Evolutionary conservation across 2,329 filamentous ascomycete genomes (phyloP), one percentile per base, ranked within the genome.

Genomic region (Claviceps capensis): DNA sequence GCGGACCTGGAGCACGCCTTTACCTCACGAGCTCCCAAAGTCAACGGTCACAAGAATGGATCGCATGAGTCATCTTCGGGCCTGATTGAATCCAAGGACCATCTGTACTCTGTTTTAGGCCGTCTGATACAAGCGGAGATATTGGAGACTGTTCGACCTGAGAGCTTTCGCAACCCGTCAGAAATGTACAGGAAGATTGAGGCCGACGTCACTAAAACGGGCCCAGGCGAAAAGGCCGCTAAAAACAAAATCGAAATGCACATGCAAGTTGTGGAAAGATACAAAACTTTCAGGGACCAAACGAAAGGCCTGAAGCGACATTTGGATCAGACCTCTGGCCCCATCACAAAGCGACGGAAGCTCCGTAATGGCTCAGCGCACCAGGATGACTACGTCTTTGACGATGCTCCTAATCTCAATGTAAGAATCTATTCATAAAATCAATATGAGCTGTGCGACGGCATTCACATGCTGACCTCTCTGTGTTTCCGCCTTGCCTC

Each of bases 1-100:
- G 77, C 75, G 43, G 83, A 89, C 59, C 72, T 91, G 44, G 74
- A 75, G n/a, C 78, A 82, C 40, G 79, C 82, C 17, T 86, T 83
- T 60, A 62, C 63, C 26, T 64, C 67, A 4, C 64, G 71, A 60
- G 59, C 60, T 17, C 63, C 65, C 5, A 65, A 66, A 55, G 54
- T 59, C 23, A 67, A 69, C 40, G 64, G 67, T 0, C 61, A 67
- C 41, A 54, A 60, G 14, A 70, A 70, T 22, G 66, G 63, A 56
- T 60, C 58, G 30, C 59, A 59, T 59, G 65, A 63, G 13, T 59
- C 61, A 22, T 58, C 58, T 9, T 60, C 62, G 58, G 63, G 65
- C 49, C 38, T 68, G 30, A 70, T 77, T 53, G 67, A 70, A 45
- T 73, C 73, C 16, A 68, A 70, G 46, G 64, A 68, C 19, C 71